Evolutionary conservation across 306 rosid species (phyloP), one percentile per base, ranked within the genome.

Genomic region (Rosa persica): DNA sequence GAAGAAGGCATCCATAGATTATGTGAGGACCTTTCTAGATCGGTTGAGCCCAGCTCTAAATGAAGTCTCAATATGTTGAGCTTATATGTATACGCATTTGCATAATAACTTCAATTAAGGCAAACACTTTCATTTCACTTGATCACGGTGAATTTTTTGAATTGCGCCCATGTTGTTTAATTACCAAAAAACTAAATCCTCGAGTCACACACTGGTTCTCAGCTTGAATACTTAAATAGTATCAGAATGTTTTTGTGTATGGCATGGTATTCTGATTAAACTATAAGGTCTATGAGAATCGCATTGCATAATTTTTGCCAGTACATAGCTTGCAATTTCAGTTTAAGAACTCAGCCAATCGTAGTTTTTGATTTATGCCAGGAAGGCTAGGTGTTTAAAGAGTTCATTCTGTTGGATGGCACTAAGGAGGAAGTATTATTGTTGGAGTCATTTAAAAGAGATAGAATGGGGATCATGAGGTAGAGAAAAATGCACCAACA

Each of bases 371-470:
- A 62, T 82, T 81, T 81, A 57, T 85, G 67, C 77, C 90, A 95
- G 99, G 94, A 96, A 39, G 99, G n/a, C n/a, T n/a, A n/a, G n/a
- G 99, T 49, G 99, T 96, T 79, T 93, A 96, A 89, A 91, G 99
- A 89, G 99, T 96, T 66, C 99, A 93, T 30, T 90, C 82, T 96
- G 87, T 82, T 96, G 78, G 98, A 96, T 86, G 99, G 98, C 67
- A 96, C 99, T 54, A 86, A 86, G 76, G 87, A 92, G 65, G 99
- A 96, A 80, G 98, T 96, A 81, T 80, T 96, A 77, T 79, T 93
- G 83, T 88, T 96, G 89, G 99, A 96, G 78, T 91, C 93, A 86
- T 93, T 90, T 74, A 96, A 87, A 85, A 90, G 99, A 89, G 99
- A 93, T 83, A 98, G 99, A 61, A 89, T 93, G 98, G 99, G 99